Conservation (phyloP, 164 flowering plant genomes). For the Sedum album region DNA sequence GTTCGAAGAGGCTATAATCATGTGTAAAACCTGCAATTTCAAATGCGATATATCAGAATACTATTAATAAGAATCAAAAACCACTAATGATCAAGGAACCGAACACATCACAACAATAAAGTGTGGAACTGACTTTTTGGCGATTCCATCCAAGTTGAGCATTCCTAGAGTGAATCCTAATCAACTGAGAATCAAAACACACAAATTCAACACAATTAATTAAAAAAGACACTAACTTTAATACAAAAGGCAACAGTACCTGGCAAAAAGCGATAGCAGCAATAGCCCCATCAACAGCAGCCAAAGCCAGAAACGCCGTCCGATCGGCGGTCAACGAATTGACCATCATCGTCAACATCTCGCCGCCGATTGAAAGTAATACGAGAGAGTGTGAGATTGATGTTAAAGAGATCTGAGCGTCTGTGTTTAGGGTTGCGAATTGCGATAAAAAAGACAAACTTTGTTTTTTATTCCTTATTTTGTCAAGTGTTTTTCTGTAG, state of each 20-base stretch:
- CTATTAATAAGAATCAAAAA: not conserved
- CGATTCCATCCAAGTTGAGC: slow-evolving; percentile 67
- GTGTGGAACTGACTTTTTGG: slow-evolving; percentile 46
- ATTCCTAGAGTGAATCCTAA: slow-evolving; percentile 55
- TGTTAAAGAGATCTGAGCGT: not conserved
- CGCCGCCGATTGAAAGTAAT: too few relatives aligned
- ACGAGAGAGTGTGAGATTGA: too few relatives aligned
- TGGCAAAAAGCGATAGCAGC: not conserved
- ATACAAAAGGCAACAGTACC: not conserved
- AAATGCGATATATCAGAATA: not conserved
- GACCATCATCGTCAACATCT: not conserved
- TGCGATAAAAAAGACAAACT: too few relatives aligned
- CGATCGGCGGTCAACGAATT: not conserved
- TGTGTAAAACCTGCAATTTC: slow-evolving; percentile 76
- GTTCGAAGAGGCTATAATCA: slow-evolving; percentile 68
- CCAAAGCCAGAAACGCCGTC: not conserved
- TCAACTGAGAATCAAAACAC: slow-evolving; percentile 25
- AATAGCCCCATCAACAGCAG: not conserved
- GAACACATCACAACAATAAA: too few relatives aligned
- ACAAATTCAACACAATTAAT: not conserved
- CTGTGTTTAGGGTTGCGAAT: too few relatives aligned
- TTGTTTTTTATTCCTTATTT: too few relatives aligned
- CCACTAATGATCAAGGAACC: too few relatives aligned
- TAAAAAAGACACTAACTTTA: not conserved
- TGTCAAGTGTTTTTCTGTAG: too few relatives aligned